Evolutionary conservation across 331 rosid species (phyloP).

Genomic region (Acacia pycnantha): DNA sequence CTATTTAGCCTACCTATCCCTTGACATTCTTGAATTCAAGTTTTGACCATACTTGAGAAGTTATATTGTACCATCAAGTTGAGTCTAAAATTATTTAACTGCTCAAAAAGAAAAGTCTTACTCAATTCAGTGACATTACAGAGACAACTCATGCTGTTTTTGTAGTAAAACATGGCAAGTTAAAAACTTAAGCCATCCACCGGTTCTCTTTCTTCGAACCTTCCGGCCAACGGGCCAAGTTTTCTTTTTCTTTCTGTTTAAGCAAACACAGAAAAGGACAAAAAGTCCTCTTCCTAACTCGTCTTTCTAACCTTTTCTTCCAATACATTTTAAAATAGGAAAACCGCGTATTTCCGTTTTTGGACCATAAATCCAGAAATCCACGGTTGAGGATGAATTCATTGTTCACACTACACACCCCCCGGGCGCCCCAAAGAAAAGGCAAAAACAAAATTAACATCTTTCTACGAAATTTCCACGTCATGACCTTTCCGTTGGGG

Average conservation of each 20-base stretch:
- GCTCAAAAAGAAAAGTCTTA: not conserved
- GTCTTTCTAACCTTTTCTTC: not conserved
- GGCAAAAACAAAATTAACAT: not conserved
- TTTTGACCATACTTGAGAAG: too few relatives aligned
- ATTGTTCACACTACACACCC: not conserved
- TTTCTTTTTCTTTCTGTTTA: not conserved
- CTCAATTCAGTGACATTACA: too few relatives aligned
- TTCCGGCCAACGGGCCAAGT: not conserved
- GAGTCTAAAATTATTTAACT: not conserved
- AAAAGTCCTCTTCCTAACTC: too few relatives aligned
- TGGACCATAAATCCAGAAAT: too few relatives aligned
- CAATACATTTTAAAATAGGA: not conserved
- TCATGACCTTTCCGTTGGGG: not conserved
- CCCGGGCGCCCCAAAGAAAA: not conserved
- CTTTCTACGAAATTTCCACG: conserved; percentile 1
- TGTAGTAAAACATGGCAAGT: not conserved
- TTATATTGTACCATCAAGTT: not conserved
- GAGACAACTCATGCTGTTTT: not conserved
- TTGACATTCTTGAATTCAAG: not conserved
- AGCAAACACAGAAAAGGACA: not conserved
- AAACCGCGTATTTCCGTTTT: not conserved
- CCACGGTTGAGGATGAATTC: too few relatives aligned
- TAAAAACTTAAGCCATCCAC: not conserved
- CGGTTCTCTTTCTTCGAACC: not conserved
- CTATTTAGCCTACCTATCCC: not conserved